Conservation (phyloP, 805 yeast genomes). For the Candida caryicola region DNA sequence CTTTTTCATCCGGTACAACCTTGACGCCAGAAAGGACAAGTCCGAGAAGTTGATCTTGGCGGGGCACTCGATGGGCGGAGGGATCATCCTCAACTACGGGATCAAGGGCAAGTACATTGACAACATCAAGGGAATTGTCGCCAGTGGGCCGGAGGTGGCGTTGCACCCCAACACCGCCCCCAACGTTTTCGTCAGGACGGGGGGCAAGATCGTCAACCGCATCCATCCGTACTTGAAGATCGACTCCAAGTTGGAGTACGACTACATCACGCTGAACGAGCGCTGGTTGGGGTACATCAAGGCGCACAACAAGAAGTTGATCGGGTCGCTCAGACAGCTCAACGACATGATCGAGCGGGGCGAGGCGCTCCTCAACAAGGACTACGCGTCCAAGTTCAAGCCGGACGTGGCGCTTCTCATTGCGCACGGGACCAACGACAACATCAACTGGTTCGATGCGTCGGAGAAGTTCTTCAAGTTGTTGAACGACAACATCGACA, state of each 20-base stretch:
- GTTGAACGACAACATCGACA: constrained; percentile 31
- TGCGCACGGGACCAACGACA: constrained; percentile 63
- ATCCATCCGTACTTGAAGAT: constrained; percentile 49
- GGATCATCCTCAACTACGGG: constrained; percentile 61
- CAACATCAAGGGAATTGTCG: constrained; percentile 45
- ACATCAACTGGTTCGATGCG: constrained; percentile 53
- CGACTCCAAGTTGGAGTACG: constrained; percentile 53
- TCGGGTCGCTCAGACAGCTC: constrained; percentile 56
- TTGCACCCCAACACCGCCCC: constrained; percentile 62
- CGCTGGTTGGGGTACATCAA: constrained; percentile 45
- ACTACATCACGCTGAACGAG: constrained; percentile 51
- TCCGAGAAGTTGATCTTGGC: constrained; percentile 46
- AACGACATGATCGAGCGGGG: constrained; percentile 66
- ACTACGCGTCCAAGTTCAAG: constrained; percentile 33
- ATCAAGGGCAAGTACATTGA: constrained; percentile 50
- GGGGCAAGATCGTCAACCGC: constrained; percentile 38
- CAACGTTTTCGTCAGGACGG: constrained; percentile 36
- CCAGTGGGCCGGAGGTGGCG: constrained; percentile 58
- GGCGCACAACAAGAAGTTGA: constrained; percentile 35
- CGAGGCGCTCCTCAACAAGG: constrained; percentile 40
- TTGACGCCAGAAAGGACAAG: constrained; percentile 30
- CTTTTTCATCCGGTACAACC: constrained; percentile 47
- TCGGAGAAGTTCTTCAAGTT: constrained; percentile 40
- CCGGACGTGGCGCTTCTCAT: constrained; percentile 49
- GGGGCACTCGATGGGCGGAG: constrained; percentile 87